Conservation (phyloP, 805 yeast species). For the Wickerhamomyces hampshirensis region DNA sequence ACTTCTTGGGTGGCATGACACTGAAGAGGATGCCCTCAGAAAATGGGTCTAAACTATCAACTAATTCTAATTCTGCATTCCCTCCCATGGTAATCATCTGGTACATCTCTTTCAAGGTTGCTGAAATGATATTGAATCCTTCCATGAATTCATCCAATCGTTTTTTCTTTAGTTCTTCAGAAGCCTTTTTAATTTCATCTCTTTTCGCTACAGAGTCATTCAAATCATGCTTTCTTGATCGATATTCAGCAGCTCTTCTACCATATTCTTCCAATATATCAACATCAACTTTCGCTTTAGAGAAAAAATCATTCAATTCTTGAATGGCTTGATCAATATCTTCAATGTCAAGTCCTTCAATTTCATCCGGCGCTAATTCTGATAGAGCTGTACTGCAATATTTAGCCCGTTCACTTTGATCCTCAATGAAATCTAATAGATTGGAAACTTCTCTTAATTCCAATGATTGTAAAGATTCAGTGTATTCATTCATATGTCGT, state of each 20-base stretch:
- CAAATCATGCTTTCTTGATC: constrained; percentile 57
- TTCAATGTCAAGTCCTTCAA: constrained; percentile 43
- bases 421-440: constrained; percentile 20
- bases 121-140: constrained; percentile 83
- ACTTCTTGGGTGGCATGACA: constrained; percentile 98
- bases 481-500: constrained; percentile 28
- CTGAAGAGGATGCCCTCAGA: constrained; percentile 94
- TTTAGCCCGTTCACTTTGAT: constrained; percentile 26
- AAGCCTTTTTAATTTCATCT: constrained; percentile 54
- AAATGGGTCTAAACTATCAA: constrained; percentile 95
- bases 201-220: constrained; percentile 62
- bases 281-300: constrained; percentile 57
- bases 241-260: constrained; percentile 57
- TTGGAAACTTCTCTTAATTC: constrained; percentile 48
- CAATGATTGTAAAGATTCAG: constrained; percentile 35
- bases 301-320: constrained; percentile 50
- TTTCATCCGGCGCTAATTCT: constrained; percentile 46
- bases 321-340: constrained; percentile 47
- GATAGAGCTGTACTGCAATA: constrained; percentile 29
- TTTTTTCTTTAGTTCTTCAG: constrained; percentile 66
- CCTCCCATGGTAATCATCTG: constrained; percentile 99
- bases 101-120: constrained; percentile 92
- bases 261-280: constrained; percentile 78
- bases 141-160: constrained; percentile 88
- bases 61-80: constrained; percentile 93